Evolutionary conservation across 2,329 filamentous ascomycete species (phyloP).

Genomic region (Penicillium sp.): DNA sequence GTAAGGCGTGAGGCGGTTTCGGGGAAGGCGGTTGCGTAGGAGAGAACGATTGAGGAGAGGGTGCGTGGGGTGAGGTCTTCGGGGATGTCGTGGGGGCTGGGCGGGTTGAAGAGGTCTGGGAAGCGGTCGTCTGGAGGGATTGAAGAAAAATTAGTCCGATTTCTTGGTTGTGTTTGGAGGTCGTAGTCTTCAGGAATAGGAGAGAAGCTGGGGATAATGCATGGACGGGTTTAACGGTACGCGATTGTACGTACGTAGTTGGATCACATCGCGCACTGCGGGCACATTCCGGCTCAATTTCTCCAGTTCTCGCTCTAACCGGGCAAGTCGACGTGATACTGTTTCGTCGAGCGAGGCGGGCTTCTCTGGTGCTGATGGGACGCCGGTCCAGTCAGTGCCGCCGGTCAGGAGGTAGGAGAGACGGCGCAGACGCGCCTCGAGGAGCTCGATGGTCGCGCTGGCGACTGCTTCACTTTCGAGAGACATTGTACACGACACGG

Average conservation of each 20-base stretch:
- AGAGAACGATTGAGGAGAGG: slow-evolving; percentile 50
- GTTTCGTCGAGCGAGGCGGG: slow-evolving; percentile 47
- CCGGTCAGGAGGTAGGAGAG: slow-evolving; percentile 54
- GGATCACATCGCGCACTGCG: slow-evolving; percentile 50
- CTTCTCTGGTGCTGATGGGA: slow-evolving; percentile 42
- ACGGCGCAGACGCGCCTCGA: slow-evolving; percentile 52
- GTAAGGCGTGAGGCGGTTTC: slow-evolving; percentile 56
- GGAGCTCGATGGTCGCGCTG: slow-evolving; percentile 50
- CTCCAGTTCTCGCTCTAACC: slow-evolving; percentile 47
- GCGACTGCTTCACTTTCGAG: slow-evolving; percentile 45
- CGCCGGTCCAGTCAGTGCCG: slow-evolving; percentile 48
- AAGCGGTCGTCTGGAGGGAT: slow-evolving; percentile 44
- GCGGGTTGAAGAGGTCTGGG: slow-evolving; percentile 50
- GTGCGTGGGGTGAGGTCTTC: slow-evolving; percentile 45
- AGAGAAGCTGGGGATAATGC: background rate
- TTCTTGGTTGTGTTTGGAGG: background rate
- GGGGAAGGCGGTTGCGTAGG: slow-evolving; percentile 54
- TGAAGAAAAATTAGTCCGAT: slow-evolving; percentile 1
- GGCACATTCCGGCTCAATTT: slow-evolving; percentile 46
- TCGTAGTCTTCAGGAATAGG: slow-evolving; percentile 5
- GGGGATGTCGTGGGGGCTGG: slow-evolving; percentile 41
- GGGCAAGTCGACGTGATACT: slow-evolving; percentile 47
- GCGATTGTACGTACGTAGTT: slow-evolving; percentile 45
- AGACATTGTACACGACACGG: slow-evolving; percentile 34
- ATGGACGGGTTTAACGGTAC: background rate